A percentile compares a stretch with the other conserved stretches of the same genome.
phyloP scores from a whole-genome alignment of 2,329 filamentous ascomycete genomes.

The Paraphaeosphaeria sporulosa region DNA sequence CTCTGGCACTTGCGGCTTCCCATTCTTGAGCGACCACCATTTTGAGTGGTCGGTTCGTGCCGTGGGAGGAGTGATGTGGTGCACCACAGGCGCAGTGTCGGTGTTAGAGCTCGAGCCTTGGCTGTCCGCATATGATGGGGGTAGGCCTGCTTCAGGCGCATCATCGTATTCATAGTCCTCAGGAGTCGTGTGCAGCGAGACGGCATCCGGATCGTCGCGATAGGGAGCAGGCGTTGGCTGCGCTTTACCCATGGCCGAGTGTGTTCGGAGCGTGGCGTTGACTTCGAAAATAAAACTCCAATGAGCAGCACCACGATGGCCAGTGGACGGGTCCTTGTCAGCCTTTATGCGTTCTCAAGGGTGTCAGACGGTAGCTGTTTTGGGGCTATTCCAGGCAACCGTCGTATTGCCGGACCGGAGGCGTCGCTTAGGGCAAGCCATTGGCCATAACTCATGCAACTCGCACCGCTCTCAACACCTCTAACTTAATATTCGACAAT shows the following conservation, averaged over 20 bases:
- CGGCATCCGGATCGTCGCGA: slow-evolving; percentile 48
- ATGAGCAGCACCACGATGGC: neutral
- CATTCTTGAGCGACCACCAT: slow-evolving; percentile 28
- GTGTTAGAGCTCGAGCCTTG: slow-evolving; percentile 16
- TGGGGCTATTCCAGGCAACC: slow-evolving; percentile 16
- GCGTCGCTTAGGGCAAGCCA: neutral
- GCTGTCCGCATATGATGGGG: slow-evolving; percentile 48
- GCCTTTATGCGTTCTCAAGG: slow-evolving; percentile 7
- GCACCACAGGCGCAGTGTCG: slow-evolving; percentile 25
- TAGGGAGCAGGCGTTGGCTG: slow-evolving; percentile 31
- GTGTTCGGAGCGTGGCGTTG: neutral
- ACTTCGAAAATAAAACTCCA: neutral
- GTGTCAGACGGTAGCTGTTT: slow-evolving; percentile 14
- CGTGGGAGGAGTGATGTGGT: slow-evolving; percentile 39
- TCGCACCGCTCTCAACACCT: neutral
- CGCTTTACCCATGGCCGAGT: slow-evolving; percentile 41
- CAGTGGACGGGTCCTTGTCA: neutral
- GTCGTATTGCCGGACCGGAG: slow-evolving; percentile 5
- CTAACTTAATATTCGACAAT: neutral
- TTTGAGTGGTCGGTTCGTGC: slow-evolving; percentile 38
- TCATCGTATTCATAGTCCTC: slow-evolving; percentile 49
- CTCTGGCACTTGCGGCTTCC: slow-evolving; percentile 37
- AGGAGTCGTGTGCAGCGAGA: slow-evolving; percentile 50
- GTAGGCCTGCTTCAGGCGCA: slow-evolving; percentile 41
- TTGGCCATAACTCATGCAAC: neutral